Base-by-base conservation (phyloP, 371 early-diverging fungal genomes). In the Circinella umbellata region DNA sequence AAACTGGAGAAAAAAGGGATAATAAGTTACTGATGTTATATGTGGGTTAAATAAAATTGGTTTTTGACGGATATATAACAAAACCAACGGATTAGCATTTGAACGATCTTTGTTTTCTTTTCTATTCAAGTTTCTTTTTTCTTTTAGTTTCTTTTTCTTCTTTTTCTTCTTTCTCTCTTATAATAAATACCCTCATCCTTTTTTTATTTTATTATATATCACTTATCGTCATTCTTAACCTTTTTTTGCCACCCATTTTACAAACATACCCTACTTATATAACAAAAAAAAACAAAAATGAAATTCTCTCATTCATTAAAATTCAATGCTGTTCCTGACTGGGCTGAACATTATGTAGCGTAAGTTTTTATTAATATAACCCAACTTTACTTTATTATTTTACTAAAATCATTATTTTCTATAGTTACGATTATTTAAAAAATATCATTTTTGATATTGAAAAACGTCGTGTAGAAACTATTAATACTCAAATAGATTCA, bases 241-340 rank as follows among this genome's bases (percentile, higher is more conserved):
- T 11, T 11, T 42, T 42, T 9, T 9, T 9, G 9, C 42, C 42
- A 42, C 11, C 42, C 6, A 9, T 51, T 62, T 66, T 61, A 17
- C 62, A 67, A 67, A 35, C 62, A 37, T 36, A 63, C 66, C 20
- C 67, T 38, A 54, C 54, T 47, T 42, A 0, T 27, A 27, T 27
- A 27, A 27, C 20, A 36, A 63, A 13, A n/a, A 54, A 3, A 71
- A 5, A 9, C 17, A 18, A 10, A 9, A 35, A 72, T 72, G 72
- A 59, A 72, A 49, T 67, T 68, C 17, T 67, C 67, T 20, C 68
- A 64, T 64, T 59, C 65, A 18, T 37, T 72, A 15, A 20, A 57
- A 4, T 27, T 68, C 10, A 72, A 72, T 64, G 57, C 60, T 6
- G 64, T 72, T 3, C 72, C 72, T 14, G 72, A 72, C 6, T 72